Evolutionary conservation across 2,329 filamentous ascomycete genomes (phyloP), one percentile per base, ranked within the genome.

Genomic region (Monilinia vaccinii-corymbosi): DNA sequence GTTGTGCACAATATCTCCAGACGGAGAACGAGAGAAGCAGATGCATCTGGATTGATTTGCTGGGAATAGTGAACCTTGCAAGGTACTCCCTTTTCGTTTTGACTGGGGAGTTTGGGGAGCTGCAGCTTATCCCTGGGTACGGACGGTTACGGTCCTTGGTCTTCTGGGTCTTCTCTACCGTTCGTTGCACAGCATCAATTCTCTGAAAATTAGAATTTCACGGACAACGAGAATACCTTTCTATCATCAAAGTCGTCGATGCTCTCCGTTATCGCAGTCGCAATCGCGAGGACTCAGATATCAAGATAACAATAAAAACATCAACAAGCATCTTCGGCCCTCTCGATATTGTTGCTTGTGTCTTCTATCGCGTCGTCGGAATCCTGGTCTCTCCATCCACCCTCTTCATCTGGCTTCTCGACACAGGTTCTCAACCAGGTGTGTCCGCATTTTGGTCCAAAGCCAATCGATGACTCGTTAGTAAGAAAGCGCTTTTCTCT

Each of bases 61-160:
- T 31, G 70, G 67, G 61, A 72, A 77, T 14, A 78, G 65, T 62
- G 66, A 68, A 11, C 75, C 76, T 16, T 72, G 67, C 10, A 78
- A 64, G 10, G 68, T 74, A 5, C 42, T n/a, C 31, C 21, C 51
- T 40, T 32, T 58, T 52, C 32, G 18, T n/a, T 50, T 36, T 49
- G 40, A 23, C 46, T 51, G 47, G 38, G 34, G 47, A 14, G 50
- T 28, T 58, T n/a, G 45, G 55, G 45, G 31, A 42, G 28, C 56
- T 58, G 28, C 46, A 58, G 32, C 52, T 45, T 36, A 58, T 52
- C 56, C 47, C 42, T 52, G 36, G 52, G 18, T 40, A 40, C 38
- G 16, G 18, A n/a, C n/a, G n/a, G n/a, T n/a, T n/a, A n/a, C n/a
- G n/a, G 11, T 11, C 44, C 11, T 25, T 23, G 25, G 36, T 40